These are phyloP conservation scores for Penicillium psychrofluorescens DNA, from an alignment of 495 filamentous ascomycete genomes.

Conservation along the genomic window DNA sequence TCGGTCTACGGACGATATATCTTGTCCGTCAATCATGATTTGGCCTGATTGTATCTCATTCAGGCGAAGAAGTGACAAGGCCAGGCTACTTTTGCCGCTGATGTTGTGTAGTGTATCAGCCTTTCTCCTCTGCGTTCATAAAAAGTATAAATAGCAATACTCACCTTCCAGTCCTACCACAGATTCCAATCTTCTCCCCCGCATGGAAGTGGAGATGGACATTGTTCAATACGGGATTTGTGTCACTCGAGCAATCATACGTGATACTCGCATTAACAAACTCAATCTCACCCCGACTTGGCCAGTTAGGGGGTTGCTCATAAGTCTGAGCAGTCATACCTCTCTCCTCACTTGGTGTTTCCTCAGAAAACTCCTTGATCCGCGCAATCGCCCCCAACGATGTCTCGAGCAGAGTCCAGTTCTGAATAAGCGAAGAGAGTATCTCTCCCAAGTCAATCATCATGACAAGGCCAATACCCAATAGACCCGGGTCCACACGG, in stretches of 20 bases:
- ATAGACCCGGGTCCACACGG: slow-evolving; percentile 10
- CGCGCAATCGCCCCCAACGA: slow-evolving; percentile 20
- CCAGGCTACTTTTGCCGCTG: slow-evolving; percentile 56
- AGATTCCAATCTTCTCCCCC: slow-evolving; percentile 47
- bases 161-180: slow-evolving; percentile 26
- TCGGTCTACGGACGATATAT: slow-evolving; percentile 42
- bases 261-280: slow-evolving; percentile 61
- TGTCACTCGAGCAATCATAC: slow-evolving; percentile 61
- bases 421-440: slow-evolving; percentile 14
- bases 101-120: neutral
- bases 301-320: slow-evolving; percentile 46
- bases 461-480: slow-evolving; percentile 22
- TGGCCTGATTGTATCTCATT: slow-evolving; percentile 39
- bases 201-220: slow-evolving; percentile 36
- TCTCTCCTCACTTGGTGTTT: slow-evolving; percentile 16
- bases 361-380: slow-evolving; percentile 25
- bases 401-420: slow-evolving; percentile 21
- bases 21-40: slow-evolving; percentile 47
- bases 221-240: slow-evolving; percentile 27
- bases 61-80: slow-evolving; percentile 49
- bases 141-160: slow-evolving; percentile 1
- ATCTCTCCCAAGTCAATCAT: slow-evolving; percentile 16
- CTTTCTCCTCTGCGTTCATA: too few relatives aligned
- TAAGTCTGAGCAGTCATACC: slow-evolving; percentile 5
- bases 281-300: slow-evolving; percentile 64